Evolutionary conservation across 768 basidiomycete genomes (phyloP).

Genomic region (Boletus huronensis): DNA sequence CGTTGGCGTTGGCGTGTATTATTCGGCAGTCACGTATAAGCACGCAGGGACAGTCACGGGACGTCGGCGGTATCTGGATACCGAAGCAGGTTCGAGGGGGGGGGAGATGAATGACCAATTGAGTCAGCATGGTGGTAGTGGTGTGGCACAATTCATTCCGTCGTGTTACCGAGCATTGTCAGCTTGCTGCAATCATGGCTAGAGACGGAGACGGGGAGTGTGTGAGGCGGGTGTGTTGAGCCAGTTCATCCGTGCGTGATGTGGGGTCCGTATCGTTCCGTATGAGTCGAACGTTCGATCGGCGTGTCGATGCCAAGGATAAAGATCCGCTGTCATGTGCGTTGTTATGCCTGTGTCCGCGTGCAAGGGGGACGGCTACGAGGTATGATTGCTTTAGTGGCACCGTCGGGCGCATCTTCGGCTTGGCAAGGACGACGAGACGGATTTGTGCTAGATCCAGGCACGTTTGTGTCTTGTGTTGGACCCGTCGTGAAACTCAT

Average conservation of each 20-base stretch:
- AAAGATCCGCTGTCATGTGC: constrained; percentile 10
- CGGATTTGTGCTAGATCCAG: constrained; percentile 1
- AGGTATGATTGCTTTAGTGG: background rate
- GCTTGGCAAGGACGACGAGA: background rate
- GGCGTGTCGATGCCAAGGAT: constrained; percentile 3
- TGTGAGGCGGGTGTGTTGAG: background rate
- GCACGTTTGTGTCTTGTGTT: constrained; percentile 1
- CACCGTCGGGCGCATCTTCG: background rate
- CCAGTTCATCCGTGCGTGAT: background rate
- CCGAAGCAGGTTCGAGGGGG: background rate
- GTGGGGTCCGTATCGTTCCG: constrained; percentile 14
- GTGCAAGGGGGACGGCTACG: background rate
- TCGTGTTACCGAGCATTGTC: constrained; percentile 4
- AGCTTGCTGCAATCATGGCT: constrained; percentile 6
- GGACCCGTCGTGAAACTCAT: background rate
- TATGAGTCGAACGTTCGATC: background rate
- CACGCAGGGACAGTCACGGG: background rate
- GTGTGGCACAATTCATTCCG: background rate
- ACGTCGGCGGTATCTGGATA: background rate
- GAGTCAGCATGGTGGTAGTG: background rate
- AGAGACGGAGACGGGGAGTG: background rate
- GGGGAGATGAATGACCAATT: background rate
- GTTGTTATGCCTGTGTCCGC: constrained; percentile 9
- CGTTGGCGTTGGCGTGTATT: constrained; percentile 2
- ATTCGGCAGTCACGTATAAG: background rate